Evolutionary conservation across 192 early-diverging fungal species (phyloP).

Genomic region (Coemansia sp.): DNA sequence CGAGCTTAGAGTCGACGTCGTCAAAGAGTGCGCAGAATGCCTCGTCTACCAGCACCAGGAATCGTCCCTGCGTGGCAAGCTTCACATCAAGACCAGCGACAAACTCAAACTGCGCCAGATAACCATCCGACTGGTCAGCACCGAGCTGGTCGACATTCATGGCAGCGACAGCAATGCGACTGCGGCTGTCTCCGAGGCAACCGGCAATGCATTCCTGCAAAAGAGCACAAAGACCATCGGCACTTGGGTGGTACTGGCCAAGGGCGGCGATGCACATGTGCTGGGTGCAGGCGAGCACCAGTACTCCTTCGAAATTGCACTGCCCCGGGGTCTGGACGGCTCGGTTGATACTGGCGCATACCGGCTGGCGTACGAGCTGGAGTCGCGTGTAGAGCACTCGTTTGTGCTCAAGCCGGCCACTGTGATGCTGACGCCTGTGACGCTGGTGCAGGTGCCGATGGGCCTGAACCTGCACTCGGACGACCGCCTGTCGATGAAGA

Average conservation of each 20-base stretch:
- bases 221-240: constrained; percentile 31
- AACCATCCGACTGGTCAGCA: constrained; percentile 25
- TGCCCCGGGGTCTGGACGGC: neutral
- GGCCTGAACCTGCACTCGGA: constrained; percentile 34
- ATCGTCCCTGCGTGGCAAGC: constrained; percentile 22
- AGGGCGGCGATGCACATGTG: neutral
- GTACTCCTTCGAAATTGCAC: constrained; percentile 32
- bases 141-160: constrained; percentile 39
- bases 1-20: constrained; percentile 17
- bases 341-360: constrained; percentile 21
- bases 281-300: constrained; percentile 31
- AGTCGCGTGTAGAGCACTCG: constrained; percentile 35
- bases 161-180: neutral
- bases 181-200: neutral
- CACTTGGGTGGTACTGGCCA: constrained; percentile 1
- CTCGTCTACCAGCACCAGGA: constrained; percentile 36
- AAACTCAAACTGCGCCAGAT: constrained; percentile 36
- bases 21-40: constrained; percentile 18
- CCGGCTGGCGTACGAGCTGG: constrained; percentile 30
- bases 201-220: constrained; percentile 9
- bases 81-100: constrained; percentile 26
- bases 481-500: constrained; percentile 33
- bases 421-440: constrained; percentile 2
- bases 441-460: constrained; percentile 39
- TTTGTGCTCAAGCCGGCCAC: constrained; percentile 39